Evolutionary conservation across 257 asterid species (phyloP), one percentile per base, ranked within the genome.

Genomic region (Ajuga chamaepitys): DNA sequence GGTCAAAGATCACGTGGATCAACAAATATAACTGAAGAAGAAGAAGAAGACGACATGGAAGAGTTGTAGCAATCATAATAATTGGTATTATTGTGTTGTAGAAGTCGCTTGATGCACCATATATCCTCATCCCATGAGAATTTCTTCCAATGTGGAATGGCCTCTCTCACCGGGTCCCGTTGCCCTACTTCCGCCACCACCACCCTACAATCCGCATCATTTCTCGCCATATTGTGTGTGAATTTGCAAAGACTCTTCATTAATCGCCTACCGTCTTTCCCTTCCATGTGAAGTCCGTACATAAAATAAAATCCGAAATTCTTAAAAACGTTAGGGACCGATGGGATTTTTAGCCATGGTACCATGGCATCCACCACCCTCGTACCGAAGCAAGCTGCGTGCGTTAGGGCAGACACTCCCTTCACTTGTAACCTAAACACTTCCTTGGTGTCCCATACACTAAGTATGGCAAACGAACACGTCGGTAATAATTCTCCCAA

Each of bases 61-160:
- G 84, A 79, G 46, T 52, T 80, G 20, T 67, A 45, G 95, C 95
- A 90, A 20, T 76, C 80, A 55, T 78, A 77, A 12, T n/a, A 22
- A 38, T 58, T 5, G 32, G 17, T 35, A 5, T 74, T 66, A 14
- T 71, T 14, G 18, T 32, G 65, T 28, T 45, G 55, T 12, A 68
- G 74, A 13, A 87, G 79, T 50, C 69, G 78, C 81, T 90, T 90
- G 3, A 87, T 82, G 82, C 97, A 90, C 97, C 95, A 90, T 9
- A 90, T 47, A 68, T 90, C 91, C 51, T 85, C 95, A 58, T 84
- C 95, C 95, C 95, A 87, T 1, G 97, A 90, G 48, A 87, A 85
- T 56, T 71, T 84, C 77, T 76, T 84, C 95, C 97, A 90, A 54
- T 83, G 85, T 2, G 97, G 97, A 14, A 90, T 72, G 1, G 80